phyloP scores from a whole-genome alignment of 345 rosid genomes.

The Acer saccharum region DNA sequence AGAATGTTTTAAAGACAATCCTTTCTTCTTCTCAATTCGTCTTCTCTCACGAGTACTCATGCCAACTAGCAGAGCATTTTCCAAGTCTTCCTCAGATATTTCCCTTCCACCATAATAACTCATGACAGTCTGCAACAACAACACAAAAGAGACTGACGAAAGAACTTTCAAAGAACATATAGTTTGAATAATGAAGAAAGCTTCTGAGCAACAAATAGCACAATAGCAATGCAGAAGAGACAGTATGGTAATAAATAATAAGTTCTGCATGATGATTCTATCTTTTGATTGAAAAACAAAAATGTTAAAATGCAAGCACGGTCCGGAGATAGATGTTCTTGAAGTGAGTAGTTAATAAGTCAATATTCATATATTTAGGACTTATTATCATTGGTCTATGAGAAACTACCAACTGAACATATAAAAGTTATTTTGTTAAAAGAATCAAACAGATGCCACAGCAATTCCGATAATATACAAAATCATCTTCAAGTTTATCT shows the following conservation, averaged over 20 bases:
- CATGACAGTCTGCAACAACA: constrained; percentile 53
- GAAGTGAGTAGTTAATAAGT: not conserved
- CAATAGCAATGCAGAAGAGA: not conserved
- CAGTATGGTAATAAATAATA: not conserved
- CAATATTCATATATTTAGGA: not conserved
- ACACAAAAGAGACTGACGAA: not conserved
- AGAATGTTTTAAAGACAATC: constrained; percentile 43
- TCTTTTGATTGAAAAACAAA: not conserved
- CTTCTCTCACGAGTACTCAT: constrained; percentile 90
- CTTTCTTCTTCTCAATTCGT: constrained; percentile 67
- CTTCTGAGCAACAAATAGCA: not conserved
- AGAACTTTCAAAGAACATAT: not conserved
- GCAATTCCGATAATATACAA: not conserved
- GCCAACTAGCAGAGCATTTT: constrained; percentile 81
- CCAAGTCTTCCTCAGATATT: constrained; percentile 77
- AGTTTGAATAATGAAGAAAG: not conserved
- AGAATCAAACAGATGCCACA: not conserved
- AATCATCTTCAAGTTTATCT: constrained; percentile 4
- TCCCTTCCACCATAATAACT: constrained; percentile 93
- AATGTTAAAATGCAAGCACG: constrained; percentile 1
- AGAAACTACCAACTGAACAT: not conserved
- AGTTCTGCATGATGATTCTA: not conserved
- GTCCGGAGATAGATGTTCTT: not conserved
- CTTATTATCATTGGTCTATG: not conserved
- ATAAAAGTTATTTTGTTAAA: not conserved